phyloP scores from a whole-genome alignment of 345 rosid genomes.

The Mallotus nudiflorus region DNA sequence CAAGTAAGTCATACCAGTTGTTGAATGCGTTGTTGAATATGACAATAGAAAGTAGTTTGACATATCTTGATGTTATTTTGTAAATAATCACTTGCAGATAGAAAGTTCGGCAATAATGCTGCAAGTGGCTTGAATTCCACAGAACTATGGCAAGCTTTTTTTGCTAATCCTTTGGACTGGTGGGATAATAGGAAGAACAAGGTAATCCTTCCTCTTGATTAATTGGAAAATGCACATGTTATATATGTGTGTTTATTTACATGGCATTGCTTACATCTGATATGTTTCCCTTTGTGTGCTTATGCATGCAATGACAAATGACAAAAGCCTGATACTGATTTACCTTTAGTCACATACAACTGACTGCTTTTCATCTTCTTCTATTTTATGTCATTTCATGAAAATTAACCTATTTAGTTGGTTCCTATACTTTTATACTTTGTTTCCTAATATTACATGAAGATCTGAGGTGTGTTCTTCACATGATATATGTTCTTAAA shows the following conservation, averaged over 20 bases:
- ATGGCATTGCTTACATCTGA: neutral
- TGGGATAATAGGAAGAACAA: slow-evolving; percentile 70
- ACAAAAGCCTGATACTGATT: no score
- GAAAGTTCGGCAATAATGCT: slow-evolving; percentile 29
- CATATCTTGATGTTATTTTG: neutral
- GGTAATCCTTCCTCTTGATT: slow-evolving; percentile 32
- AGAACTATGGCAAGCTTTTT: slow-evolving; percentile 63
- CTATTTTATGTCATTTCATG: neutral
- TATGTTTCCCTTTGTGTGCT: neutral
- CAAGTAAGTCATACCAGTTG: slow-evolving; percentile 30
- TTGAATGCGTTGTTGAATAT: neutral
- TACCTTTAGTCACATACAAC: neutral
- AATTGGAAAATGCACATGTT: neutral
- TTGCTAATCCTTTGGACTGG: slow-evolving; percentile 62
- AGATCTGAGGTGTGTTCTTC: neutral
- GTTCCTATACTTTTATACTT: neutral
- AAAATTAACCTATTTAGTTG: neutral
- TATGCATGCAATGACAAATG: neutral
- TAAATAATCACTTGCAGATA: slow-evolving; percentile 32
- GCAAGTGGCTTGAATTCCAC: slow-evolving; percentile 27
- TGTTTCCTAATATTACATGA: neutral
- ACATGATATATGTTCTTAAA: neutral
- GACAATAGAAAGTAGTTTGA: no score
- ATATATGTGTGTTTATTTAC: neutral
- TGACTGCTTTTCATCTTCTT: neutral